Percentiles rank a stretch among this genome's conserved stretches.
These are phyloP conservation scores for Hyphopichia pseudoburtonii DNA, from an alignment of 1,139 yeast species.

Conservation along the genomic window DNA sequence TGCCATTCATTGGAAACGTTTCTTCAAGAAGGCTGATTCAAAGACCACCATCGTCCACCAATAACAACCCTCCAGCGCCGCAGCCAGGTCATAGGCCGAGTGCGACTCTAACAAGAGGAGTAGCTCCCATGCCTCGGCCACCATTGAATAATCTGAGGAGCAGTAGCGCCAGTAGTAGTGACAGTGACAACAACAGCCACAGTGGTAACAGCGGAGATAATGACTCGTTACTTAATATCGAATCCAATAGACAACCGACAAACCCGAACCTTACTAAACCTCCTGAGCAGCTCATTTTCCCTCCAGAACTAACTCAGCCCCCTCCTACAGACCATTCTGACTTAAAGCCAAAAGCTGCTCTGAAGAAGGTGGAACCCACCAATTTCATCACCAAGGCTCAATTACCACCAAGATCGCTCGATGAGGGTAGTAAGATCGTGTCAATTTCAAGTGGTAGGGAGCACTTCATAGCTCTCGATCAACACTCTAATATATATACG, in stretches of 20 bases:
- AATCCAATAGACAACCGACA: no score
- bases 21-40: slow-evolving; percentile 16
- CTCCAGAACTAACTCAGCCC: slow-evolving; percentile 5
- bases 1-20: slow-evolving; percentile 10
- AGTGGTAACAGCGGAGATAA: no score
- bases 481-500: slow-evolving; percentile 50
- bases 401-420: slow-evolving; percentile 19
- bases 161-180: not conserved
- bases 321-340: no score
- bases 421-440: slow-evolving; percentile 29
- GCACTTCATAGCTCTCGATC: slow-evolving; percentile 64
- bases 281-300: slow-evolving; percentile 19
- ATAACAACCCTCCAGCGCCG: slow-evolving; percentile 1
- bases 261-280: slow-evolving; percentile 21
- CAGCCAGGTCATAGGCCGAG: not conserved
- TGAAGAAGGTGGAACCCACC: slow-evolving; percentile 21
- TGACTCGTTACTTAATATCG: no score
- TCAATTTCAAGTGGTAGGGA: slow-evolving; percentile 65
- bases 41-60: no score
- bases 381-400: slow-evolving; percentile 28
- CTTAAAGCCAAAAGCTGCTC: slow-evolving; percentile 4
- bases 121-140: slow-evolving; percentile 7
- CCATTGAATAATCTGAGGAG: not conserved
- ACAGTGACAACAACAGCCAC: slow-evolving; percentile 1
- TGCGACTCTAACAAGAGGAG: not conserved